Percentiles rank a stretch among this genome's conserved stretches.
These are phyloP conservation scores for Beauveria australis DNA, from an alignment of 2,329 filamentous ascomycete species.

Conservation along the genomic window DNA sequence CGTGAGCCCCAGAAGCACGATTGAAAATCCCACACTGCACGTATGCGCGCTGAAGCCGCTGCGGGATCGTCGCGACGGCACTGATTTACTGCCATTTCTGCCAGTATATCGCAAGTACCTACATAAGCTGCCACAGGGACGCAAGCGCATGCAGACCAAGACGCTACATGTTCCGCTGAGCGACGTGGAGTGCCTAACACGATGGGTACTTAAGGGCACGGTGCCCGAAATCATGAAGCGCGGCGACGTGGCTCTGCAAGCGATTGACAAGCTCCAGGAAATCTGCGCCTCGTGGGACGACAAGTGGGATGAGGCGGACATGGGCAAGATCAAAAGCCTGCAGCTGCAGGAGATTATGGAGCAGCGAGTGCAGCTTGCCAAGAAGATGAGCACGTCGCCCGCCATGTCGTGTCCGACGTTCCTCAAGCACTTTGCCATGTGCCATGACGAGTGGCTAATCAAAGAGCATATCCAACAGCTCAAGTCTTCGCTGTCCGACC, in stretches of 20 bases:
- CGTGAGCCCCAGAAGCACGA: constrained; percentile 48
- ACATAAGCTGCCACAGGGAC: constrained; percentile 56
- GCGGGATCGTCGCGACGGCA: constrained; percentile 62
- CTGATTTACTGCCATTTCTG: constrained; percentile 81
- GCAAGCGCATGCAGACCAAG: constrained; percentile 60
- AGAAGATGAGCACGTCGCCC: constrained; percentile 53
- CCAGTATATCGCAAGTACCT: constrained; percentile 61
- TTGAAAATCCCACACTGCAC: constrained; percentile 59
- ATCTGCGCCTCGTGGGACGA: constrained; percentile 69
- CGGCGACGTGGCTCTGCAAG: constrained; percentile 40
- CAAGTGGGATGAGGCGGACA: constrained; percentile 78
- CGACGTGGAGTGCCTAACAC: constrained; percentile 80
- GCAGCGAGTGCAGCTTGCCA: constrained; percentile 56
- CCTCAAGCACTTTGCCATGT: constrained; percentile 90
- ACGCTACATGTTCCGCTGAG: constrained; percentile 61
- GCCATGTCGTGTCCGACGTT: constrained; percentile 69
- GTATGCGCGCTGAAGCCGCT: constrained; percentile 69
- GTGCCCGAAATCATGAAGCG: constrained; percentile 50
- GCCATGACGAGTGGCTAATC: constrained; percentile 93
- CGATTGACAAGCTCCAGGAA: constrained; percentile 59
- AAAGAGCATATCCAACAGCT: constrained; percentile 86
- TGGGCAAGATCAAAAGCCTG: constrained; percentile 74
- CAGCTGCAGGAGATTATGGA: constrained; percentile 71
- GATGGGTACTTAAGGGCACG: constrained; percentile 52
- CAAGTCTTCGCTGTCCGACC: constrained; percentile 84